phyloP scores from a whole-genome alignment of 106 monocot species.

The Narthecium ossifragum region DNA sequence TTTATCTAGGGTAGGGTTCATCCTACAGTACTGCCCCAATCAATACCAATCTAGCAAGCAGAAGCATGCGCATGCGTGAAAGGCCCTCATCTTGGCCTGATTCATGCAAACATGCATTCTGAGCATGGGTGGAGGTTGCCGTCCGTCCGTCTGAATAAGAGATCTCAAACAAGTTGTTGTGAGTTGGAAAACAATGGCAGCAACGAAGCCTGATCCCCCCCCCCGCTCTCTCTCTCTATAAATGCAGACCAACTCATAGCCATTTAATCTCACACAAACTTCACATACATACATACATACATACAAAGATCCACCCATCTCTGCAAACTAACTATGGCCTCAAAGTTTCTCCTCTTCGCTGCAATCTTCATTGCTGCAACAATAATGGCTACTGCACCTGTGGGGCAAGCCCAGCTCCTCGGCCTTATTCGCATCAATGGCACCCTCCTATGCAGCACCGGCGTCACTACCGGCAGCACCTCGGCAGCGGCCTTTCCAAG shows the following conservation, averaged over 20 bases:
- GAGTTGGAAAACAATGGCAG: no score
- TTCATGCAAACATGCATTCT: no score
- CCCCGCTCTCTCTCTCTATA: conserved; percentile 1
- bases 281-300: no score
- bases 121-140: no score
- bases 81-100: background rate
- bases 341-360: conserved; percentile 11
- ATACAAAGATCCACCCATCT: background rate
- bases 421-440: conserved; percentile 30
- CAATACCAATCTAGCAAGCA: no score
- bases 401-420: conserved; percentile 25
- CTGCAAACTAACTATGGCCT: conserved; percentile 16
- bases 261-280: background rate
- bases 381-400: background rate
- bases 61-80: background rate
- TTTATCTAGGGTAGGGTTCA: no score
- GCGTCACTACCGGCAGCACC: conserved; percentile 4
- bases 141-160: no score
- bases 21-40: no score
- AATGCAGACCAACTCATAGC: background rate
- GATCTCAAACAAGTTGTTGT: no score
- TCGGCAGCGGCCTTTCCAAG: conserved; percentile 29
- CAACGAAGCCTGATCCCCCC: no score
- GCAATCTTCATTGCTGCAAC: conserved; percentile 9
- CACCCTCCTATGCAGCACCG: conserved; percentile 32